Conservation (phyloP, 176 grass and related monocot genomes). For the Carex myosuroides region DNA sequence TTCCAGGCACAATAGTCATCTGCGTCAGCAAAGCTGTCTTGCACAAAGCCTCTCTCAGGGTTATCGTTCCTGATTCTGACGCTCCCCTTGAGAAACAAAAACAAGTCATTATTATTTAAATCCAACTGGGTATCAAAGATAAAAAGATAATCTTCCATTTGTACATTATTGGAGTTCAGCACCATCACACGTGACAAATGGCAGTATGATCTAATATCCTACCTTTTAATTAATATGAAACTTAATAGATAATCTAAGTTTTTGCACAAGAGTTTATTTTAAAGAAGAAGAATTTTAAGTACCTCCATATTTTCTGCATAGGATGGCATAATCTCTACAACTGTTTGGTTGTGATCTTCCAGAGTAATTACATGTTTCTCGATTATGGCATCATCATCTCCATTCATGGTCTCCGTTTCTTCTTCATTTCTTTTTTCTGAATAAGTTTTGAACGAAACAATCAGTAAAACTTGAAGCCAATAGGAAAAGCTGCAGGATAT, state of each 20-base stretch:
- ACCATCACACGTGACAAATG: background rate
- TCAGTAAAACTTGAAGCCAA: background rate
- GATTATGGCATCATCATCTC: background rate
- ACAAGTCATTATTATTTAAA: slow-evolving; percentile 2
- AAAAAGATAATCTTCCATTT: background rate
- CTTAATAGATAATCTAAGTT: background rate
- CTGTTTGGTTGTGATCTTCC: slow-evolving; percentile 2
- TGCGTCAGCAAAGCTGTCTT: slow-evolving; percentile 16
- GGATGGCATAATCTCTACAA: slow-evolving; percentile 24
- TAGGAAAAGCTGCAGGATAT: background rate
- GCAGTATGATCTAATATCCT: background rate
- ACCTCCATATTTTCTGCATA: slow-evolving; percentile 24
- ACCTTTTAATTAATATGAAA: background rate
- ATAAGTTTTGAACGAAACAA: background rate
- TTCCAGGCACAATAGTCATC: slow-evolving; percentile 14
- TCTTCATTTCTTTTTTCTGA: background rate
- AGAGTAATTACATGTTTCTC: slow-evolving; percentile 3
- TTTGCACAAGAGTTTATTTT: background rate
- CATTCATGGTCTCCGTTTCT: background rate
- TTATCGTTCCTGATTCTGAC: background rate
- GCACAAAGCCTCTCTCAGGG: slow-evolving; percentile 27
- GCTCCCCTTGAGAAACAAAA: slow-evolving; percentile 21
- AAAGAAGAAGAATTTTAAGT: slow-evolving; percentile 2
- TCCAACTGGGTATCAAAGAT: background rate
- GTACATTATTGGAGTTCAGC: background rate